Percentiles rank a stretch among this genome's conserved stretches.
Evolutionary conservation across 495 filamentous ascomycete species (phyloP).

Genomic region (Neurospora tetraspora): DNA sequence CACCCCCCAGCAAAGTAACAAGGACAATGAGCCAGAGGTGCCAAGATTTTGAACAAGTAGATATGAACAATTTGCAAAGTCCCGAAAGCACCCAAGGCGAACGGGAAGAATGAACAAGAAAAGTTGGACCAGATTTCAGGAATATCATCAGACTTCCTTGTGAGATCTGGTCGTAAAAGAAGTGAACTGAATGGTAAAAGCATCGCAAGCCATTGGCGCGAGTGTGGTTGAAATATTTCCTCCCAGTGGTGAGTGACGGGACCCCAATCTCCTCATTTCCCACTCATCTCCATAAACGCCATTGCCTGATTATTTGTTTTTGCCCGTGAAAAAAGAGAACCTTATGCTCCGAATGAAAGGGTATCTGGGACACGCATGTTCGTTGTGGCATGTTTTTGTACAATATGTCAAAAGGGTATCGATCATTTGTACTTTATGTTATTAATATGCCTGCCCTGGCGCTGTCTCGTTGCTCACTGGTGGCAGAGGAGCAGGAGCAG

Average conservation of each 20-base stretch:
- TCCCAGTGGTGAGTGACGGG: neutral
- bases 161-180: too few relatives aligned
- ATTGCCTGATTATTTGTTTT: neutral
- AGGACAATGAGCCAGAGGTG: neutral
- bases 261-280: neutral
- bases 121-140: too few relatives aligned
- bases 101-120: constrained; percentile 11
- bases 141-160: too few relatives aligned
- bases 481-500: constrained; percentile 16
- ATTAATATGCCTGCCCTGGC: constrained; percentile 39
- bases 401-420: neutral
- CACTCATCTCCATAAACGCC: constrained; percentile 4
- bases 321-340: neutral
- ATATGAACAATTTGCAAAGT: constrained; percentile 10
- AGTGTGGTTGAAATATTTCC: neutral
- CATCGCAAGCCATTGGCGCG: constrained; percentile 5
- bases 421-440: constrained; percentile 1
- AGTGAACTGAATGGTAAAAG: neutral
- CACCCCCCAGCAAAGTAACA: constrained; percentile 22
- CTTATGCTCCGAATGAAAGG: neutral
- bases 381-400: neutral
- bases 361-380: neutral
- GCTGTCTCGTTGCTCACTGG: constrained; percentile 35
- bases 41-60: neutral
- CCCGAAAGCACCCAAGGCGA: constrained; percentile 21